Conservation (phyloP, 495 filamentous ascomycete species). For the Aspergillus carlsbadensis region DNA sequence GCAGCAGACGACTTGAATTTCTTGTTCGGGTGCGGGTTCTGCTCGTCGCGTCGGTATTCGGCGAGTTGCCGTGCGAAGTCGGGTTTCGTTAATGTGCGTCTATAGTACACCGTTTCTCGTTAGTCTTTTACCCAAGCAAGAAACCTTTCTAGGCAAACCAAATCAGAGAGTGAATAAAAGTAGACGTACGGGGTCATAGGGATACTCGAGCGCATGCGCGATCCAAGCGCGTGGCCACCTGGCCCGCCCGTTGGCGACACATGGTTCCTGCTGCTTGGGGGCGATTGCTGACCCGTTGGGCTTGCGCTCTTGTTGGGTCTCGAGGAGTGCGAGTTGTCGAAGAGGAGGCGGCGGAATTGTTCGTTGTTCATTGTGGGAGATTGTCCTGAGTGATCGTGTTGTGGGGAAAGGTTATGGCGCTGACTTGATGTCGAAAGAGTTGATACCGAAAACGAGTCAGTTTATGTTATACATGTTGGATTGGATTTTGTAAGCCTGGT, state of each 20-base stretch:
- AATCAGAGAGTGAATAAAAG: background rate
- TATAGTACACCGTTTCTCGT: constrained; percentile 24
- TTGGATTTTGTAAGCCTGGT: no score
- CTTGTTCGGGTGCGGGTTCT: constrained; percentile 49
- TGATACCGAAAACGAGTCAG: no score
- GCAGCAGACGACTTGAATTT: constrained; percentile 76
- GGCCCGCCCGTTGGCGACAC: background rate
- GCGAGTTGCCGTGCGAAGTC: constrained; percentile 87
- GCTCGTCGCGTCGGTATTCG: constrained; percentile 61
- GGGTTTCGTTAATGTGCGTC: constrained; percentile 64
- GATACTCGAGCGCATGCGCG: constrained; percentile 68
- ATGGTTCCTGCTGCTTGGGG: background rate
- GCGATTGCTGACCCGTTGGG: background rate
- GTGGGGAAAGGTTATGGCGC: no score
- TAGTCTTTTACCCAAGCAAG: no score
- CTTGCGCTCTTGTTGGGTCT: background rate
- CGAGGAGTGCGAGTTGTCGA: constrained; percentile 41
- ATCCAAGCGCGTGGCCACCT: constrained; percentile 33
- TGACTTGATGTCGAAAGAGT: no score
- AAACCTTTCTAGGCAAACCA: no score
- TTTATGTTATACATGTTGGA: no score
- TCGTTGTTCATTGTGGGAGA: constrained; percentile 80
- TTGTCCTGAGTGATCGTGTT: no score
- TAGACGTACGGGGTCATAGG: constrained; percentile 78
- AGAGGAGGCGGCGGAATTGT: constrained; percentile 87